Evolutionary conservation across 2,329 filamentous ascomycete species (phyloP).

Genomic region (Arthrobotrys megalospora): DNA sequence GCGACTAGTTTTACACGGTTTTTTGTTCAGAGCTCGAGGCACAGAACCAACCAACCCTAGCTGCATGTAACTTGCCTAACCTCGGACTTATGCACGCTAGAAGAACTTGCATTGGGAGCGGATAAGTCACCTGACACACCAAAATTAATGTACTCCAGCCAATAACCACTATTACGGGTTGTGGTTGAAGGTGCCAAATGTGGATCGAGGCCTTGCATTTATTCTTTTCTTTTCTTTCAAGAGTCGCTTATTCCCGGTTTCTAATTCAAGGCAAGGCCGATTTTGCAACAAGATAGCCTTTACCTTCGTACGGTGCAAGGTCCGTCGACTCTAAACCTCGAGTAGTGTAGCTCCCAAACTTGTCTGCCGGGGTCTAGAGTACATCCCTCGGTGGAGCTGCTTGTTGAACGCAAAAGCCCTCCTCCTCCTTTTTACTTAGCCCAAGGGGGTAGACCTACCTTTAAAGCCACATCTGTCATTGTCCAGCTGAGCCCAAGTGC

Average conservation of each 20-base stretch:
- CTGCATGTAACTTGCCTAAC: slow-evolving; percentile 59
- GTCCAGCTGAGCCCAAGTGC: slow-evolving; percentile 26
- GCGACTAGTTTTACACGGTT: slow-evolving; percentile 46
- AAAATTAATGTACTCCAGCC: slow-evolving; percentile 51
- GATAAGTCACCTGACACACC: slow-evolving; percentile 59
- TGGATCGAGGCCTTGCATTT: slow-evolving; percentile 59
- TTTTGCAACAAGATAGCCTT: slow-evolving; percentile 38
- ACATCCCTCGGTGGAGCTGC: slow-evolving; percentile 39
- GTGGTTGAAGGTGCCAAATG: slow-evolving; percentile 54
- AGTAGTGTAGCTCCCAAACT: slow-evolving; percentile 43
- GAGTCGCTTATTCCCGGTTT: slow-evolving; percentile 61
- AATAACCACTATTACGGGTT: slow-evolving; percentile 59
- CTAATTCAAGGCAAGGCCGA: slow-evolving; percentile 60
- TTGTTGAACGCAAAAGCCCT: slow-evolving; percentile 6
- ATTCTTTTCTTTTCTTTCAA: slow-evolving; percentile 59
- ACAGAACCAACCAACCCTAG: slow-evolving; percentile 58
- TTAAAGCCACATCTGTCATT: slow-evolving; percentile 35
- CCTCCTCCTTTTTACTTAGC: slow-evolving; percentile 26
- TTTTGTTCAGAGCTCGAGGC: slow-evolving; percentile 59
- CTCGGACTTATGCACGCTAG: slow-evolving; percentile 56
- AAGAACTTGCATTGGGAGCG: slow-evolving; percentile 42
- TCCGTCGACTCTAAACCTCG: slow-evolving; percentile 39
- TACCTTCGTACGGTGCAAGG: slow-evolving; percentile 42
- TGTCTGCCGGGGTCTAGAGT: slow-evolving; percentile 29
- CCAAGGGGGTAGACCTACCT: slow-evolving; percentile 22